Evolutionary conservation across 2,329 filamentous ascomycete genomes (phyloP).

Genomic region (Mariannaea elegans): DNA sequence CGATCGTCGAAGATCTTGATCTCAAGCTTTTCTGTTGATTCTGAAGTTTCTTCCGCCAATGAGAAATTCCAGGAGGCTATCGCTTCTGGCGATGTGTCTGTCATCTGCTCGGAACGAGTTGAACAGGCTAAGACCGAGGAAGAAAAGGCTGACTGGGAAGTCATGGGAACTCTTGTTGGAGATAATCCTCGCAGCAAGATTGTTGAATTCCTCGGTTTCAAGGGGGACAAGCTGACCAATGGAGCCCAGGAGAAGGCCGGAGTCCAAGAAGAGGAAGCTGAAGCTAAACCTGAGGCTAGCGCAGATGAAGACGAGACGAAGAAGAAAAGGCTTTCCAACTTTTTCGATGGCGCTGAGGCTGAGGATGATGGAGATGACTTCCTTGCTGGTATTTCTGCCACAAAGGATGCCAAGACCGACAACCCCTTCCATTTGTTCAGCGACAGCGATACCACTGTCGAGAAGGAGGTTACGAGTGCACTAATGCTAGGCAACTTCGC

Average conservation of each 20-base stretch:
- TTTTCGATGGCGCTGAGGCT: slow-evolving; percentile 75
- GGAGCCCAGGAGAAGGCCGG: slow-evolving; percentile 49
- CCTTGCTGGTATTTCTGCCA: slow-evolving; percentile 82
- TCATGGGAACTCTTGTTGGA: slow-evolving; percentile 87
- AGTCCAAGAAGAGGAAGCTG: slow-evolving; percentile 42
- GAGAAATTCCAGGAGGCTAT: slow-evolving; percentile 88
- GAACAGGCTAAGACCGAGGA: slow-evolving; percentile 81
- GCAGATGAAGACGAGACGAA: slow-evolving; percentile 52
- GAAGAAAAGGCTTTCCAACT: slow-evolving; percentile 75
- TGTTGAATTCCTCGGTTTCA: slow-evolving; percentile 89
- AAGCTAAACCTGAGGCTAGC: slow-evolving; percentile 42
- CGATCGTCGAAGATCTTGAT: slow-evolving; percentile 82
- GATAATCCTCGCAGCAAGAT: slow-evolving; percentile 87
- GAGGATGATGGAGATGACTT: slow-evolving; percentile 86
- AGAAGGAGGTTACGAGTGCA: slow-evolving; percentile 86
- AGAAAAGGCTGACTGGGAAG: slow-evolving; percentile 95
- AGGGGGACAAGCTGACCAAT: slow-evolving; percentile 64
- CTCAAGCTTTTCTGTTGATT: slow-evolving; percentile 88
- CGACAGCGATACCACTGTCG: slow-evolving; percentile 82
- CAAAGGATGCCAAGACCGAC: slow-evolving; percentile 91
- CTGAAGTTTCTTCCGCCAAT: slow-evolving; percentile 82
- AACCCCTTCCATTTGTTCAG: slow-evolving; percentile 92
- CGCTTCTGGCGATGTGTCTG: slow-evolving; percentile 77
- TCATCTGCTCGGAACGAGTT: slow-evolving; percentile 83
- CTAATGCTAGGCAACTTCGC: slow-evolving; percentile 92